Base-by-base conservation (phyloP, 768 basidiomycete genomes). In the Leucogyrophana mollusca region DNA sequence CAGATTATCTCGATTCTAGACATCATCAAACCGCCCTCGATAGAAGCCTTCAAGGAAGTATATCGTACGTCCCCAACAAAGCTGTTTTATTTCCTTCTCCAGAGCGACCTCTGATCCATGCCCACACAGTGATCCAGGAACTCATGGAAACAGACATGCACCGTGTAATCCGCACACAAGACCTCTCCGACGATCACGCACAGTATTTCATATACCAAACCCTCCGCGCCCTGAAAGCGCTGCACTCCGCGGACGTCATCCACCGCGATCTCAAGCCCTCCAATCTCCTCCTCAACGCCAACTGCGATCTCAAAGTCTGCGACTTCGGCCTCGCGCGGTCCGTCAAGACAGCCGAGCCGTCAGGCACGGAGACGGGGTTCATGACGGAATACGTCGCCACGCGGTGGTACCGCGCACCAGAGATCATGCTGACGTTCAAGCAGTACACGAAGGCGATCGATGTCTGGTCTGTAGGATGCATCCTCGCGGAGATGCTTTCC, bases 371-470 rank as follows among this genome's bases (percentile, higher is more conserved):
- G 56, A 89, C 79, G 5, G 85, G 85, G 4, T 94, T 93, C 72
- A 93, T 94, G 92, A 95, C 92, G 2, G 90, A 93, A 82, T 95
- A 94, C 60, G 96, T 99, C 40, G 95, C 96, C 2, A 98, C 96
- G 20, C 77, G 96, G 56, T 99, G 96, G 96, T 99, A 98, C 62
- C 84, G 96, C 30, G 96, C 96, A 0, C 96, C 96, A 0, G 96
- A 99, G 66, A 94, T 99, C 71, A 99, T 99, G 96, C 77, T 99
- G 42, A 96, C 94, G 9, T 98, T 97, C 77, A 95, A 96, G 64
- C 89, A 96, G 65, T 99, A 99, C 71, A 95, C 94, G 42, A 94
- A 94, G 72, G 88, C 89, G n/a, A 90, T 91, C 52, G 89, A 91
- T 56, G 78, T 91, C 16, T 91, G 89, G 89, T 88, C 87, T 9